Base-by-base conservation (phyloP, 73 alveolate genomes). In the Paramecium biaurelia region DNA sequence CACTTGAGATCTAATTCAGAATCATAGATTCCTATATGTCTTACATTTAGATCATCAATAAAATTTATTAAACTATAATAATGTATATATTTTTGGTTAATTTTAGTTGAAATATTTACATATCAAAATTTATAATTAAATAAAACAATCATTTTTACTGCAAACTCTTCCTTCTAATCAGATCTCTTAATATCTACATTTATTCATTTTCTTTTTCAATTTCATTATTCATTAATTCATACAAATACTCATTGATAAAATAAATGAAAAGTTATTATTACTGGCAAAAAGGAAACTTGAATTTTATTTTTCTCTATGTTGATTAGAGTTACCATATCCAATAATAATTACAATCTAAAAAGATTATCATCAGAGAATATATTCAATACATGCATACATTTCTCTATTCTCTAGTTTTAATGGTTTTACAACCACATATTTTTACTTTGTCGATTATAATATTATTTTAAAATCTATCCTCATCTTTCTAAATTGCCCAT, bases 11-110 rank as follows among this genome's bases (percentile, higher is more conserved):
- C 2, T 63, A n/a, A 32, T 63, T 63, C 10, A 63, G 84, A 32
- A 63, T 30, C 84, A 63, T 63, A 4, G 84, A 63, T 32, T 63
- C 84, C 84, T 63, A 10, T 24, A 63, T 41, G 28, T 63, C 45
- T 32, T 63, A 12, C 84, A 63, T 63, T 63, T 63, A 63, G 84
- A 63, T 63, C 84, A 63, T 63, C 45, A 63, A 63, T 63, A 23
- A 63, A 63, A 63, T 30, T 63, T 12, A 63, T 63, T 63, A 63
- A 9, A 53, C 68, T 53, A n/a, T 53, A 53, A 1, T 53, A 18
- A 15, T 53, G 20, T n/a, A 15, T 53, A 53, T n/a, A 4, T 53
- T 53, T 53, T 45, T 9, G 23, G 18, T 11, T 9, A 45, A 45
- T 45, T 12, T 45, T 45, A 41, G 20, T 14, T 15, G 26, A 47